These are phyloP conservation scores for Sugiyamaella neomexicana DNA, from an alignment of 1,139 yeast species.

Conservation along the genomic window DNA sequence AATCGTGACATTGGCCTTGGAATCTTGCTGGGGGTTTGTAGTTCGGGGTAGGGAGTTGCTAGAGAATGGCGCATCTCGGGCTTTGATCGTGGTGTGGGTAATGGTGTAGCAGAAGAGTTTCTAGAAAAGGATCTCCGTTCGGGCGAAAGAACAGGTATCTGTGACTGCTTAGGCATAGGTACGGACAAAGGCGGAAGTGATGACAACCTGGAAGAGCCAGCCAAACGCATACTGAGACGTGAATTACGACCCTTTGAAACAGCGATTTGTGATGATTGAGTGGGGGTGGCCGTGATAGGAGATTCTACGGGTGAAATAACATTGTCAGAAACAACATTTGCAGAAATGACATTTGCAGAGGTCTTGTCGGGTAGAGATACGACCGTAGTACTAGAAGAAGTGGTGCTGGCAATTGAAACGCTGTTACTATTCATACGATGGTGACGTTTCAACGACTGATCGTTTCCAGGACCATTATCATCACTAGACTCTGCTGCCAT, in stretches of 20 bases:
- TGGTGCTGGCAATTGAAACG: slow-evolving; percentile 4
- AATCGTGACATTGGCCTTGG: slow-evolving; percentile 19
- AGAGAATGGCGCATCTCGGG: slow-evolving; percentile 3
- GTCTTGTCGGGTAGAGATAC: neutral
- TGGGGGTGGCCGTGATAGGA: neutral
- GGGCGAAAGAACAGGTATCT: slow-evolving; percentile 23
- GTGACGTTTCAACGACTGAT: neutral
- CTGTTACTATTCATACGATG: slow-evolving; percentile 4
- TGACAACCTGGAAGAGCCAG: neutral
- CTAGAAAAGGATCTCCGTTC: slow-evolving; percentile 16
- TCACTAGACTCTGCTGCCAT: neutral
- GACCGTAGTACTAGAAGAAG: neutral
- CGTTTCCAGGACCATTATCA: neutral
- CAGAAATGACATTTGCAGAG: neutral
- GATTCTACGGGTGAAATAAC: neutral
- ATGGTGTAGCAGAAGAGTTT: slow-evolving; percentile 12
- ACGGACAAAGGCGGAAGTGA: slow-evolving; percentile 1
- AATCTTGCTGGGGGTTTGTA: slow-evolving; percentile 21
- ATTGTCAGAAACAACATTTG: too few relatives aligned
- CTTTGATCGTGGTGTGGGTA: slow-evolving; percentile 6
- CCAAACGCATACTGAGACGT: neutral
- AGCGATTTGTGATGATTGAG: slow-evolving; percentile 1
- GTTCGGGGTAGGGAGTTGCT: slow-evolving; percentile 7
- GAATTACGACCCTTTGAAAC: slow-evolving; percentile 5
- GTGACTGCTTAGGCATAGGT: slow-evolving; percentile 13